Conservation (phyloP, 768 basidiomycete species). For the Hygrocybe punicea region DNA sequence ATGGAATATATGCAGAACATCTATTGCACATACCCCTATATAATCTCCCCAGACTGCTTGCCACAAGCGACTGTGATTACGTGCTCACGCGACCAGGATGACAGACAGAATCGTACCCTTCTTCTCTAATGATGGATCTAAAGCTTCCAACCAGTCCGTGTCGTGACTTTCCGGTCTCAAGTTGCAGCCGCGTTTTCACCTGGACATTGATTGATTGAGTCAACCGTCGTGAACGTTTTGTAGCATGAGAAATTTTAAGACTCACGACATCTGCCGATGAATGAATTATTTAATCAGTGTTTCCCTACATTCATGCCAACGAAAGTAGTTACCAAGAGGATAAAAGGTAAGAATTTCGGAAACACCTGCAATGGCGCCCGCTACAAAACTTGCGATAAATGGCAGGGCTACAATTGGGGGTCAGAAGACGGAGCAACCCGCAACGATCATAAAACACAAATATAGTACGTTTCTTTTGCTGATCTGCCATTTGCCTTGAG, state of each 20-base stretch:
- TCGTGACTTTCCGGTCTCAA: constrained; percentile 78
- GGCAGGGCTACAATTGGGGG: constrained; percentile 57
- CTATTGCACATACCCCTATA: constrained; percentile 66
- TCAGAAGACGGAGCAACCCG: neutral
- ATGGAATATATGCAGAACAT: too few relatives aligned
- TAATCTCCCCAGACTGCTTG: constrained; percentile 64
- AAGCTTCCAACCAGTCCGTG: constrained; percentile 82
- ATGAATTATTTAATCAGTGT: neutral
- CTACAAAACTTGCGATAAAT: constrained; percentile 85
- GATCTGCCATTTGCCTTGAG: constrained; percentile 20
- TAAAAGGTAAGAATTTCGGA: constrained; percentile 83
- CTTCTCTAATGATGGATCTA: constrained; percentile 75
- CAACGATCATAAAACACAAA: neutral
- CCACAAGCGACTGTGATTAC: constrained; percentile 1
- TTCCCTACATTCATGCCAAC: neutral
- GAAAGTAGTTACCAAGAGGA: constrained; percentile 67
- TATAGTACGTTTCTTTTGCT: constrained; percentile 37
- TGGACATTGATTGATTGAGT: constrained; percentile 32
- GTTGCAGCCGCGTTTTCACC: constrained; percentile 98
- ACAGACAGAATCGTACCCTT: constrained; percentile 59
- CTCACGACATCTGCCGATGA: constrained; percentile 76
- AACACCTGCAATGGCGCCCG: constrained; percentile 94
- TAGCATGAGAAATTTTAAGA: constrained; percentile 15
- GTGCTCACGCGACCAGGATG: constrained; percentile 17
- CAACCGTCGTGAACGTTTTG: constrained; percentile 1